A percentile compares a stretch with the other conserved stretches of the same genome.
Conservation (phyloP, 441 rosid genomes). For the Mallotus repandus region DNA sequence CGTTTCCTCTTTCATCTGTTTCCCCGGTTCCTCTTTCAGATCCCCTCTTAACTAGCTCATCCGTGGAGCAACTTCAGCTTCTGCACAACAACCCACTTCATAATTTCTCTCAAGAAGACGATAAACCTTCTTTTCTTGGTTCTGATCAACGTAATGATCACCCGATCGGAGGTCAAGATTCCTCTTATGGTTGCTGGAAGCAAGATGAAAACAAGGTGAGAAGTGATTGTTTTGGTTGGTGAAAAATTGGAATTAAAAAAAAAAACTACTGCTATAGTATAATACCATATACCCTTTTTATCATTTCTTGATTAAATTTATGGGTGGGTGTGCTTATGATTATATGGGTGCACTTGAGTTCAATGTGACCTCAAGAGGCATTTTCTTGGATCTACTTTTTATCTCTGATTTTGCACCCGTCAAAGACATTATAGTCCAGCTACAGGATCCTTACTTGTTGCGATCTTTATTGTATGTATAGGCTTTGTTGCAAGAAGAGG, state of each 20-base stretch:
- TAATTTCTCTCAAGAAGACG: conserved; percentile 5
- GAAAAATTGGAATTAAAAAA: too few relatives aligned
- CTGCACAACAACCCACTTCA: conserved; percentile 2
- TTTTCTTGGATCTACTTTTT: conserved; percentile 14
- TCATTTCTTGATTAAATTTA: not conserved
- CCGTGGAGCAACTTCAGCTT: conserved; percentile 51
- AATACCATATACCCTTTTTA: not conserved
- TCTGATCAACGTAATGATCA: conserved; percentile 33
- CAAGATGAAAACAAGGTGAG: conserved; percentile 18
- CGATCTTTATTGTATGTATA: conserved; percentile 8
- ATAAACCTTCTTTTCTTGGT: conserved; percentile 27
- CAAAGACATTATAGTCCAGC: not conserved
- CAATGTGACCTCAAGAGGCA: conserved; percentile 8
- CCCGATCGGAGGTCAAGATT: conserved; percentile 33
- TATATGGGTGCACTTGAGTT: conserved; percentile 38
- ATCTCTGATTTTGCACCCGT: conserved; percentile 34
- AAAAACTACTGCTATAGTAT: too few relatives aligned
- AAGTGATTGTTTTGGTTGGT: not conserved
- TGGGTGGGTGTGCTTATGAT: not conserved
- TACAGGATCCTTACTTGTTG: conserved; percentile 19
- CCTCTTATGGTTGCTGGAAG: not conserved
- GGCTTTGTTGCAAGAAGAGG: conserved; percentile 22
- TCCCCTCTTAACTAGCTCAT: conserved; percentile 51
- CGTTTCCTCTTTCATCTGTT: conserved; percentile 67
- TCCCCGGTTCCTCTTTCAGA: conserved; percentile 74